These are phyloP conservation scores for Barnettozyma californica DNA, from an alignment of 805 yeast genomes.

Conservation along the genomic window DNA sequence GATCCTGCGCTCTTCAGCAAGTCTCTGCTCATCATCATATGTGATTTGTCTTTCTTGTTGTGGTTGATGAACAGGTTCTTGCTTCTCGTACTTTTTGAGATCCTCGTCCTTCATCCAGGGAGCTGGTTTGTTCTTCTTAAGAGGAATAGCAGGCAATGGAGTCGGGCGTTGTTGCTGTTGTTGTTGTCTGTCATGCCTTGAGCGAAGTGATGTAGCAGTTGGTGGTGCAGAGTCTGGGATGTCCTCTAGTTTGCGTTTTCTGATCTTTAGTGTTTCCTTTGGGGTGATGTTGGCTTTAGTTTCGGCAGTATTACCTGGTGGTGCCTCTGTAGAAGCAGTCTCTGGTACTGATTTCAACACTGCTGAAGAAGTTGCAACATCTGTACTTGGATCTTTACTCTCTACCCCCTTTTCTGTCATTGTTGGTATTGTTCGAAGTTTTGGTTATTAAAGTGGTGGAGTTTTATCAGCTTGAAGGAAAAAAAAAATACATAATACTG, in stretches of 20 bases:
- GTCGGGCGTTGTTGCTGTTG: neutral
- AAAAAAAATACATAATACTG: too few relatives aligned
- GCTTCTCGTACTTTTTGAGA: slow-evolving; percentile 1
- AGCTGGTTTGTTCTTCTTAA: slow-evolving; percentile 1
- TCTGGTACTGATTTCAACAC: neutral
- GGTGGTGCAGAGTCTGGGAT: neutral
- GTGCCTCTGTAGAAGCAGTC: neutral
- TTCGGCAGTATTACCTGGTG: neutral
- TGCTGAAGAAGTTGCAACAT: neutral
- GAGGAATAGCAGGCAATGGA: neutral
- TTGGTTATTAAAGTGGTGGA: neutral
- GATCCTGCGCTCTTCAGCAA: slow-evolving; percentile 17
- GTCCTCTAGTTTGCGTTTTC: slow-evolving; percentile 12
- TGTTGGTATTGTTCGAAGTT: neutral
- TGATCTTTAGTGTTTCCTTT: slow-evolving; percentile 3
- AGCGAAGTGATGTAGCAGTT: neutral
- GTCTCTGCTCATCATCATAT: slow-evolving; percentile 13
- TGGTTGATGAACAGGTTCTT: neutral
- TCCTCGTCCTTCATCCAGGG: slow-evolving; percentile 16
- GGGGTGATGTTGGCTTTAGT: neutral
- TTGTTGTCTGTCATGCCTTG: neutral
- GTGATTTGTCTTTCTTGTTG: neutral
- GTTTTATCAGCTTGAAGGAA: too few relatives aligned
- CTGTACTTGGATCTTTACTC: neutral
- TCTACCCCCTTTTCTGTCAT: neutral